phyloP scores from a whole-genome alignment of 2,329 filamentous ascomycete genomes.

The Bipolaris gigantea region DNA sequence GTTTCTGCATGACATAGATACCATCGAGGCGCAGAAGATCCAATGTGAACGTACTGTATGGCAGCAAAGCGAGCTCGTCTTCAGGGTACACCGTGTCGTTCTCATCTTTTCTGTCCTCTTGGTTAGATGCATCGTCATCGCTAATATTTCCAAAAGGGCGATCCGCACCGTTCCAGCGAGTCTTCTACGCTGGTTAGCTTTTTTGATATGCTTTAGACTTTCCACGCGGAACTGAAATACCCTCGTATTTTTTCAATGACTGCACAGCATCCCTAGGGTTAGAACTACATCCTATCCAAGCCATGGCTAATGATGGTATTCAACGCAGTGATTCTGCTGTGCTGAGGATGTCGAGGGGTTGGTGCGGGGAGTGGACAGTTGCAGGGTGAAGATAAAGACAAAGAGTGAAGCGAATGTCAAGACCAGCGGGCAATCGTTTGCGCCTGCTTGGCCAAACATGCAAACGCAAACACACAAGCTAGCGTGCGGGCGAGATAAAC shows the following conservation, averaged over 20 bases:
- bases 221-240: not conserved
- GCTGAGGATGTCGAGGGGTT: not conserved
- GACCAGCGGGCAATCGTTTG: not conserved
- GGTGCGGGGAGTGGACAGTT: not conserved
- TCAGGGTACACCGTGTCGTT: not conserved
- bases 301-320: not conserved
- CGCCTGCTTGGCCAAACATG: conserved; percentile 7
- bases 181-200: no score
- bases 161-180: conserved; percentile 20
- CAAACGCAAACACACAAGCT: conserved; percentile 1
- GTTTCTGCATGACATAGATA: not conserved
- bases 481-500: not conserved
- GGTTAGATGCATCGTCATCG: not conserved
- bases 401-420: not conserved
- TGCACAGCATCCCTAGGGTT: not conserved
- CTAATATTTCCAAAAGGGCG: not conserved
- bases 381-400: not conserved
- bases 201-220: not conserved
- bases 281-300: not conserved
- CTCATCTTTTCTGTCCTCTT: not conserved
- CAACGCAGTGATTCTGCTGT: not conserved
- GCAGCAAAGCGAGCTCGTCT: conserved; percentile 10
- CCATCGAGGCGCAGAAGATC: no score
- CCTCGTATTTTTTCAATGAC: not conserved
- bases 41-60: conserved; percentile 18